Base-by-base conservation (phyloP, 805 yeast genomes). In the Tanozyma kutaoensis region DNA sequence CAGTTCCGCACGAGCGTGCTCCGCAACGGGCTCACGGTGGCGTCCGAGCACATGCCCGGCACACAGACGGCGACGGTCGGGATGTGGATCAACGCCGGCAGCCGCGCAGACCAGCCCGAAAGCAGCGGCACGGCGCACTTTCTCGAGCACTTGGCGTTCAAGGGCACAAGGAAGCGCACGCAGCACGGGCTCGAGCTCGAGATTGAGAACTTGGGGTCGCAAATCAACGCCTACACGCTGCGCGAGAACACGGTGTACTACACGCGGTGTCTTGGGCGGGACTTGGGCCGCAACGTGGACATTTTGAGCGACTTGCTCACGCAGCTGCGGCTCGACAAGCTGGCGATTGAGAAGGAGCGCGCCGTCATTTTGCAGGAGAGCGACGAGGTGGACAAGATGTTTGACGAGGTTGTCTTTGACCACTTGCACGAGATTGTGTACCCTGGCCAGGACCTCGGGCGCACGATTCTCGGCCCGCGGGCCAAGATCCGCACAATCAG, bases 31-130 rank as follows among this genome's bases (percentile, higher is more conserved):
- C 55, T 91, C 24, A 88, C 96, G 0, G 95, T 88, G 22, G 98
- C 97, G 29, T 69, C 93, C 24, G 97, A 91, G 49, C 46, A 65
- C 24, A 72, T 80, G 48, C 97, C 97, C 8, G 76, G 79, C 35
- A 76, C 93, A 6, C 67, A 77, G 40, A 85, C 96, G 24, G 97
- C 98, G 34, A 91, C 98, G 2, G 95, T 91, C 10, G 98, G 97
- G 3, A 88, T 91, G 29, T 93, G 95, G 88, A 85, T 91, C 35
- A 95, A 91, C 55, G 95, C 98, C 22, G 99, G 99, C 3, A 86
- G 96, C 3, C 67, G 99, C 35, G 97, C 97, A 3, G 99, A 91
- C 54, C 77, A 73, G 43, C 72, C 80, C 43, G 66, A 66, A 45
- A 85, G 85, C 41, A 64, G 72, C 28, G 99, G 99, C 25, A 86